Evolutionary conservation across 306 rosid genomes (phyloP), one percentile per base, ranked within the genome.

Genomic region (Cercis canadensis): DNA sequence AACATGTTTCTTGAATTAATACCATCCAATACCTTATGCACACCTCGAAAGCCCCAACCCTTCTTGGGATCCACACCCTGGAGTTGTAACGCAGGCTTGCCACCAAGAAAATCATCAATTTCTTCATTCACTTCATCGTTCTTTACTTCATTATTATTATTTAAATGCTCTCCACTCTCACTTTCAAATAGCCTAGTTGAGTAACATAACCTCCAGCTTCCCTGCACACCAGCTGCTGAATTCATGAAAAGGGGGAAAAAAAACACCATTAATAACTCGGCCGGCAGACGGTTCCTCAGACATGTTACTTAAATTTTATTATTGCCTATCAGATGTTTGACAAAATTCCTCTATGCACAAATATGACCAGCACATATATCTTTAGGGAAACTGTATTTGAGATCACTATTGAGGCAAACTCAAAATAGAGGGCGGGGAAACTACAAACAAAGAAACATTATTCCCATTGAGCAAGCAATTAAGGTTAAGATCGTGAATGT

Each of bases 31-130:
- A 94, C 97, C 99, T 87, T 94, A 78, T 94, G 99, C 61, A 94
- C 99, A 55, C 99, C 99, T 0, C 97, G 97, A 83, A 76, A 94
- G 67, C 75, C 88, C 99, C 99, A 91, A 58, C 99, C 97, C 70
- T 73, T 87, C 72, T 70, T 77, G 9, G 99, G 99, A 83, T 94
- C 89, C 65, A 94, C 99, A 65, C 95, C 81, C 47, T 91, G 99
- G 43, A 89, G 90, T 41, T 80, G 78, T 65, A 76, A 60, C 40
- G 75, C 75, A 4, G 70, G 52, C 69, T 77, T 72, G 6, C 64
- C 77, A 72, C 89, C 88, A 70, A 87, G 83, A 58, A 86, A 59
- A 21, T 75, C 78, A 11, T 81, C 90, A 47, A 82, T 17, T 3
- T 74, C 90, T 36, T 61, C 94, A 62, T 65, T 84, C 8, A 47